Evolutionary conservation across 1,284 basidiomycete species (phyloP), one percentile per base, ranked within the genome.

Genomic region (Sporisorium graminicola): DNA sequence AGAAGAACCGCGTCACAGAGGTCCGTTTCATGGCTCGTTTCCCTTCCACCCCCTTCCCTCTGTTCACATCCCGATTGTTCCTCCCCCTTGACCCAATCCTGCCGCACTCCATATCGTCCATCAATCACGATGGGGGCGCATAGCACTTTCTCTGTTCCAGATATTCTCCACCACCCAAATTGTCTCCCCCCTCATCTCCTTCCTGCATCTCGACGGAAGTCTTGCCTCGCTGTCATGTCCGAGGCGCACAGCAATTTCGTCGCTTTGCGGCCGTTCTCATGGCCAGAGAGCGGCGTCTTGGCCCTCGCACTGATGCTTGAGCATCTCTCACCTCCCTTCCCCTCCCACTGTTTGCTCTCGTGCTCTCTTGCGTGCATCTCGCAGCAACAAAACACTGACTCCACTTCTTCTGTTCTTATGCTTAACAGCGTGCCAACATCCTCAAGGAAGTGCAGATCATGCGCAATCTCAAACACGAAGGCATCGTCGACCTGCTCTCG

Each of bases 371-470:
- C 44, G 5, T 20, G 26, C 20, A 16, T 50, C n/a, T 9, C 40
- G 40, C 14, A n/a, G 29, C 13, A 29, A 47, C 33, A 47, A 7
- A 22, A n/a, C 29, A 46, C 62, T 73, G 63, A 77, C 65, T 57
- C 26, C 54, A 66, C 73, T 73, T 42, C 18, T 78, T 74, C 69
- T 74, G 74, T 58, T 24, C 27, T 55, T 65, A 26, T 53, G 43
- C 58, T 5, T 22, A 42, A 64, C 87, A 99, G 95, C 93, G 97
- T 77, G 92, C 95, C 72, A 98, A 98, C 86, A 98, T 99, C 65
- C 90, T 99, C 80, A 99, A 99, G 90, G 97, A 99, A 90, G 97
- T 99, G 6, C 95, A 98, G 87, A 99, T 99, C 82, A 99, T 99
- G 97, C 93, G 96, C 35, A 94, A 94, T 24, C 92, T 91, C 69